A percentile compares a stretch with the other conserved stretches of the same genome.
These are phyloP conservation scores for Rubroboletus satanas DNA, from an alignment of 768 basidiomycete species.

Conservation along the genomic window DNA sequence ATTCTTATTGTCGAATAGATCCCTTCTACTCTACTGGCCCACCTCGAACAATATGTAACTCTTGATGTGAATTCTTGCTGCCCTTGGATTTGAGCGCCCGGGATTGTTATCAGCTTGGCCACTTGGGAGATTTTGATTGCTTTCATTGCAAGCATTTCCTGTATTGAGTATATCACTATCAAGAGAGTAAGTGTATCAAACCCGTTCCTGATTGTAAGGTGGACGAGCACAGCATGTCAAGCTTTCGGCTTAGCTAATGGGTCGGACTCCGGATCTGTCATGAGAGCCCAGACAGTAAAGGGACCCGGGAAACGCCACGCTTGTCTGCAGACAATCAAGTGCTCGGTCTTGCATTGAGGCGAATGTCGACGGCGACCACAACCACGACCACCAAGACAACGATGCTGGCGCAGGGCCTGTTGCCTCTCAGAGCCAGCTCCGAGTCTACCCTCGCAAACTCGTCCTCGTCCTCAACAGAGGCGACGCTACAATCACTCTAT, in stretches of 20 bases:
- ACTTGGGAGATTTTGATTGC: too few relatives aligned
- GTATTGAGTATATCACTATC: too few relatives aligned
- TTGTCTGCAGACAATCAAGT: slow-evolving; percentile 21
- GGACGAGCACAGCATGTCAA: background rate
- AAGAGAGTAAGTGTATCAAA: too few relatives aligned
- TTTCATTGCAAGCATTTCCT: too few relatives aligned
- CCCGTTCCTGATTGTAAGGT: too few relatives aligned
- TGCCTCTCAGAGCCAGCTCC: slow-evolving; percentile 37
- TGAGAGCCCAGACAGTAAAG: background rate
- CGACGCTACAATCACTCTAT: slow-evolving; percentile 68
- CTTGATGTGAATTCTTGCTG: too few relatives aligned
- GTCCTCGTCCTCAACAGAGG: slow-evolving; percentile 32
- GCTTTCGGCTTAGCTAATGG: background rate
- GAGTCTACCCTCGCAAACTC: slow-evolving; percentile 2
- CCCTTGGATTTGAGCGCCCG: too few relatives aligned
- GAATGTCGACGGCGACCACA: slow-evolving; percentile 51
- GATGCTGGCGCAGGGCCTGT: slow-evolving; percentile 20
- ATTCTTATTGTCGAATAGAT: background rate
- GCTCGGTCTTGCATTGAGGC: background rate
- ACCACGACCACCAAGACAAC: slow-evolving; percentile 33
- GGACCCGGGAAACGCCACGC: background rate
- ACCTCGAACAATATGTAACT: background rate
- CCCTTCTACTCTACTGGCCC: background rate
- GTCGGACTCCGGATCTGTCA: slow-evolving; percentile 1
- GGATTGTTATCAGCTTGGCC: too few relatives aligned